Evolutionary conservation across 2,329 filamentous ascomycete species (phyloP).

Genomic region (Seiridium unicorne): DNA sequence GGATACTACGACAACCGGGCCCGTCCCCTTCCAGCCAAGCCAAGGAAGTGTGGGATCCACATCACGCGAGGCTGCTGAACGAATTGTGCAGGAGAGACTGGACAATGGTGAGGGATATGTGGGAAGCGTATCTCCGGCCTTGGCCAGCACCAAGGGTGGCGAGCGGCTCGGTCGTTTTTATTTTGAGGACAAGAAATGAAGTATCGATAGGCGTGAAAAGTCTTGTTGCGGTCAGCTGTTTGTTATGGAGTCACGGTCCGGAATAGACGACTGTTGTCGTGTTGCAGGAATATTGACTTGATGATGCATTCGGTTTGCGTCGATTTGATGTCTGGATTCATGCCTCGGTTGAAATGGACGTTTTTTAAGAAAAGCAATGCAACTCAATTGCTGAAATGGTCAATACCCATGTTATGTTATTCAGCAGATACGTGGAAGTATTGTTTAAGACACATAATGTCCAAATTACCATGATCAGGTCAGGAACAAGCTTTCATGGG

Average conservation of each 20-base stretch:
- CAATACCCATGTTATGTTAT: too few species aligned
- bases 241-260: neutral
- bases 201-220: neutral
- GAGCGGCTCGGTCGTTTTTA: constrained; percentile 57
- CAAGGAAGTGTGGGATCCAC: constrained; percentile 30
- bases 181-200: constrained; percentile 51
- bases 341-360: too few species aligned
- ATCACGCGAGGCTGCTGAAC: constrained; percentile 58
- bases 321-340: too few species aligned
- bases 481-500: too few species aligned
- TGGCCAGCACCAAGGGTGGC: constrained; percentile 43
- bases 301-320: neutral
- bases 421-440: too few species aligned
- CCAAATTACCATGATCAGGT: too few species aligned
- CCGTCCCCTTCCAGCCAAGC: constrained; percentile 40
- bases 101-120: constrained; percentile 46
- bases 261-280: neutral
- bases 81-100: constrained; percentile 60
- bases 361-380: too few species aligned
- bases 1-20: constrained; percentile 62
- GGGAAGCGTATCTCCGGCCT: constrained; percentile 26
- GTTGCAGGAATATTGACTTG: neutral
- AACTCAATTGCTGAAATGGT: too few species aligned
- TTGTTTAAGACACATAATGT: too few species aligned
- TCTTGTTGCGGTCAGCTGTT: neutral